phyloP scores from a whole-genome alignment of 192 early-diverging fungal genomes.

The Tieghemiomyces parasiticus region DNA sequence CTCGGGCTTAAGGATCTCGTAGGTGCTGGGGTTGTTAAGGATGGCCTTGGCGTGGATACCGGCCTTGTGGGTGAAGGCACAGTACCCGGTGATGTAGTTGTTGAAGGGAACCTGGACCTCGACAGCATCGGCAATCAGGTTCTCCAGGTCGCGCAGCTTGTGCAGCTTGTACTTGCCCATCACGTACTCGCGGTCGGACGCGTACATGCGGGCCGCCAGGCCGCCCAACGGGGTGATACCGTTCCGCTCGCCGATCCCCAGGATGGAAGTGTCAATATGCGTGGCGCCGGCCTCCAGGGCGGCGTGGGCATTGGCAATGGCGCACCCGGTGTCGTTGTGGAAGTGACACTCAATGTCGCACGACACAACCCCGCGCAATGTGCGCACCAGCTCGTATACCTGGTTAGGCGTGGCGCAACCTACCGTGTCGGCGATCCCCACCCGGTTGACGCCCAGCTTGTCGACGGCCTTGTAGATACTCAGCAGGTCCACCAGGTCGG shows the following conservation, averaged over 20 bases:
- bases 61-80: conserved; percentile 98
- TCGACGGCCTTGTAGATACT: conserved; percentile 93
- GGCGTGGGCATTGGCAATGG: conserved; percentile 94
- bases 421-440: conserved; percentile 98
- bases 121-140: conserved; percentile 90
- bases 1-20: conserved; percentile 96
- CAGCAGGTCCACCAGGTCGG: conserved; percentile 91
- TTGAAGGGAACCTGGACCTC: conserved; percentile 96
- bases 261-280: conserved; percentile 94
- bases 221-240: conserved; percentile 95
- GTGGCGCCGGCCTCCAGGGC: conserved; percentile 95
- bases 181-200: conserved; percentile 79
- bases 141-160: conserved; percentile 89
- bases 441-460: conserved; percentile 95
- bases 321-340: conserved; percentile 99
- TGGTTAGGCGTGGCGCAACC: conserved; percentile 97
- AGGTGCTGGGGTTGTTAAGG: conserved; percentile 95
- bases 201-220: conserved; percentile 90
- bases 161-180: conserved; percentile 87
- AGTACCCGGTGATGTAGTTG: conserved; percentile 99
- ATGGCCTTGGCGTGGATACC: conserved; percentile 99
- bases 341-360: conserved; percentile 99
- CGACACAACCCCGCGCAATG: conserved; percentile 83
- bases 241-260: conserved; percentile 98
- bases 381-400: conserved; percentile 94